These are phyloP conservation scores for Tolypocladium guangdongense DNA, from an alignment of 2,329 filamentous ascomycete species.

Conservation along the genomic window DNA sequence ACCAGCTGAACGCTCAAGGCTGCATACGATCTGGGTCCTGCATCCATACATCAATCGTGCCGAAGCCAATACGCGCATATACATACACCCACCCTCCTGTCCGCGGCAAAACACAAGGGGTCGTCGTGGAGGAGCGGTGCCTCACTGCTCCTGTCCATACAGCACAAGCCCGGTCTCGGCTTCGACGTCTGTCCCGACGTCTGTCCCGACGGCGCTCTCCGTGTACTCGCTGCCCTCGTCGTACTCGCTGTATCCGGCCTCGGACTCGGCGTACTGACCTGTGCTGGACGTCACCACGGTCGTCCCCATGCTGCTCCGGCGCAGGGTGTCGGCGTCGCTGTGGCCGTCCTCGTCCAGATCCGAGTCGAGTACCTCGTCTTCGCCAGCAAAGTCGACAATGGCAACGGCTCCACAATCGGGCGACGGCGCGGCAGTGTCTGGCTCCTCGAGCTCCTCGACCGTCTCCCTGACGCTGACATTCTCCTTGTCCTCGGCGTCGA, in stretches of 20 bases:
- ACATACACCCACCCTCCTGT: neutral
- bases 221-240: constrained; percentile 36
- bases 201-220: constrained; percentile 10
- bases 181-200: constrained; percentile 8
- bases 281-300: constrained; percentile 33
- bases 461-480: constrained; percentile 52
- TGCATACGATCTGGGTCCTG: constrained; percentile 2
- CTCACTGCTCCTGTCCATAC: constrained; percentile 14
- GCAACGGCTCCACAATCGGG: constrained; percentile 1
- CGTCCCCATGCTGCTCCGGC: constrained; percentile 36
- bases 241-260: constrained; percentile 25
- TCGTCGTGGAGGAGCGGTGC: too few species aligned
- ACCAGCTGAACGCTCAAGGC: constrained; percentile 3
- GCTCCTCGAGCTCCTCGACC: constrained; percentile 42
- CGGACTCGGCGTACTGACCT: constrained; percentile 24
- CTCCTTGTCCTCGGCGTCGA: constrained; percentile 49
- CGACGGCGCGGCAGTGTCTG: constrained; percentile 11
- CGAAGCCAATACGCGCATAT: neutral
- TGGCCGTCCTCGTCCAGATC: constrained; percentile 17
- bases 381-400: constrained; percentile 3
- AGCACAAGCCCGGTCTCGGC: constrained; percentile 24
- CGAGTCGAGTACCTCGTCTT: constrained; percentile 8
- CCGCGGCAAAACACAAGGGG: neutral
- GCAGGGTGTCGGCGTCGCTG: constrained; percentile 41
- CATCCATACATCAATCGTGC: neutral